Conservation (phyloP, 2,329 filamentous ascomycete species). For the Cryphonectria parasitica region DNA sequence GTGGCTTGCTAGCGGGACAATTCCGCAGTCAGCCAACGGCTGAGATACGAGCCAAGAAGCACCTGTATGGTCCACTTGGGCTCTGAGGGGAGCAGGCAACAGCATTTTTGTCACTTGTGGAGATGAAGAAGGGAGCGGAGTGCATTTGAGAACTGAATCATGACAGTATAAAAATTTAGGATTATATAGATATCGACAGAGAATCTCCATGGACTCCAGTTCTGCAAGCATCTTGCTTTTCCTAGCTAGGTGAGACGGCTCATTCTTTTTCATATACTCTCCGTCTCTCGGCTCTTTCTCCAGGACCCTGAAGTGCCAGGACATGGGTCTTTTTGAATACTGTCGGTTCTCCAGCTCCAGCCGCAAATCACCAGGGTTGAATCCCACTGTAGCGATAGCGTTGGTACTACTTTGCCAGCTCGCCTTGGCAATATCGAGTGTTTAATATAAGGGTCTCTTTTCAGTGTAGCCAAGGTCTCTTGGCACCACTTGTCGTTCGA, state of each 20-base stretch:
- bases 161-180: not conserved
- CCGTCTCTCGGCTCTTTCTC: not conserved
- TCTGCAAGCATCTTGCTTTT: not conserved
- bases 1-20: not conserved
- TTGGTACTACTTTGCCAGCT: not conserved
- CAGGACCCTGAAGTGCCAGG: not conserved
- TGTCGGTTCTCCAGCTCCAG: not conserved
- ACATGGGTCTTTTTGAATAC: not conserved
- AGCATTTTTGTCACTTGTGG: not conserved
- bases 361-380: not conserved
- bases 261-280: not conserved
- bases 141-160: not conserved
- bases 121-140: not conserved
- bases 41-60: not conserved
- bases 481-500: not conserved
- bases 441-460: not conserved
- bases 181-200: not conserved
- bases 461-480: not conserved
- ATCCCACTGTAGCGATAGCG: not conserved
- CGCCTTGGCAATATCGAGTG: not conserved
- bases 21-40: slow-evolving; percentile 6
- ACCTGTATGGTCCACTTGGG: not conserved
- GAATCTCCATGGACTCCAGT: not conserved
- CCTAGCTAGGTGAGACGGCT: not conserved
- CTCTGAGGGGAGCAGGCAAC: not conserved